Evolutionary conservation across 495 filamentous ascomycete genomes (phyloP), one percentile per base, ranked within the genome.

Genomic region (Elasticomyces elasticus): DNA sequence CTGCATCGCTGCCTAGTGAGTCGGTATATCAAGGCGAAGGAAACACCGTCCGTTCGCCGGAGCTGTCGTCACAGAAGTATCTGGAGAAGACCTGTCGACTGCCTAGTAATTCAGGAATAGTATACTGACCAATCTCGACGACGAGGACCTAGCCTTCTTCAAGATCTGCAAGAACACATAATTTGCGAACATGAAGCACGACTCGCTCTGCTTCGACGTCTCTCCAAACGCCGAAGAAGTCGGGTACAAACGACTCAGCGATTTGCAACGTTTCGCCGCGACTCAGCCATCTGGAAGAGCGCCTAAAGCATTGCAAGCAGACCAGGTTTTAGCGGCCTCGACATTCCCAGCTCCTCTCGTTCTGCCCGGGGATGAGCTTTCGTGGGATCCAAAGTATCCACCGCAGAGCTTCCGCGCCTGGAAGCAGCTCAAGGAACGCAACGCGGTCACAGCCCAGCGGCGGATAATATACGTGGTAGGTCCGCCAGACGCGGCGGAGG

Each of bases 301-400:
- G 5, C 20, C 5, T 15, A 27, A 15, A 6, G 66, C 69, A 55
- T 12, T 43, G 61, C 15, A 50, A 40, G 28, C 26, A 2, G 19
- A 9, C 13, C 2, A 40, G 5, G 5, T 40, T 5, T 17, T 17
- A 5, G 5, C 35, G 2, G 13, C 3, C 38, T 54, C 49, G 49
- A 60, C 70, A 4, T 86, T 83, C 62, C 82, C 79, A 0, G 80
- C 71, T 0, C 82, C 82, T 0, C 64, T 85, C 12, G 62, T 84
- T 1, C 66, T 86, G 0, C 82, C 82, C 1, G 68, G 67, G 6
- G 82, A 86, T 62, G 76, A 80, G 24, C 73, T 86, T 0, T 66
- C 73, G 3, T 59, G 66, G 12, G 78, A 84, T 56, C 74, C 76
- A 7, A 67, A 73, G 1, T 74, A 73, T 42, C 73, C 76, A 3